Percentiles rank a stretch among this genome's conserved stretches.
Conservation (phyloP, 371 early-diverging fungal genomes). For the Syncephalastrum sp. region DNA sequence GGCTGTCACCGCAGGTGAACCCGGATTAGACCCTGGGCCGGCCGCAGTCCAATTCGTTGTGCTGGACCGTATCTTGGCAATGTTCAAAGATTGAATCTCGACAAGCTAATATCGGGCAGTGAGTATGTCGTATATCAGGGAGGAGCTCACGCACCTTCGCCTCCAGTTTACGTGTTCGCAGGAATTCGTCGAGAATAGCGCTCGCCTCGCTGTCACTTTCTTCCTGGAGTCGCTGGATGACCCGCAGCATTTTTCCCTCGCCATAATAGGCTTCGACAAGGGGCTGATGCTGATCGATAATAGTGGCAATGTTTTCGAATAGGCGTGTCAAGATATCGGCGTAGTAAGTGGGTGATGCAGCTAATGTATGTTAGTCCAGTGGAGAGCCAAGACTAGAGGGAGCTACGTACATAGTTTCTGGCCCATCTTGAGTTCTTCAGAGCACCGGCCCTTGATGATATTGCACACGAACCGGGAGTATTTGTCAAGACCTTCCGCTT, state of each 20-base stretch:
- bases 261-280: slow-evolving; percentile 84
- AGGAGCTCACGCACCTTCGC: slow-evolving; percentile 26
- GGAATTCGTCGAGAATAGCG: slow-evolving; percentile 76
- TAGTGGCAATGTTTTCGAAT: slow-evolving; percentile 84
- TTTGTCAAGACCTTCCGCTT: slow-evolving; percentile 81
- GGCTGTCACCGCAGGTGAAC: slow-evolving; percentile 3
- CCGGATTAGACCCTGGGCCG: slow-evolving; percentile 5
- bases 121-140: too few species aligned
- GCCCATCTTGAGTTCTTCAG: slow-evolving; percentile 57
- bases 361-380: not conserved
- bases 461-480: slow-evolving; percentile 84
- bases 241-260: slow-evolving; percentile 80
- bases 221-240: slow-evolving; percentile 84
- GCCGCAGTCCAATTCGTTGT: slow-evolving; percentile 23
- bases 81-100: slow-evolving; percentile 39
- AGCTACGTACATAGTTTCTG: slow-evolving; percentile 24
- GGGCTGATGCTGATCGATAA: slow-evolving; percentile 83
- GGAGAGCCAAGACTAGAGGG: not conserved
- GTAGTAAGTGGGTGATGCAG: slow-evolving; percentile 45
- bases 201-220: slow-evolving; percentile 80
- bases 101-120: slow-evolving; percentile 23
- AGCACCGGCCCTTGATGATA: slow-evolving; percentile 68
- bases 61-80: slow-evolving; percentile 31
- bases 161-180: slow-evolving; percentile 37
- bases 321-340: slow-evolving; percentile 76